A percentile compares a stretch with the other conserved stretches of the same genome.
phyloP scores from a whole-genome alignment of 2,329 filamentous ascomycete genomes.

The Bipolaris zeicola region DNA sequence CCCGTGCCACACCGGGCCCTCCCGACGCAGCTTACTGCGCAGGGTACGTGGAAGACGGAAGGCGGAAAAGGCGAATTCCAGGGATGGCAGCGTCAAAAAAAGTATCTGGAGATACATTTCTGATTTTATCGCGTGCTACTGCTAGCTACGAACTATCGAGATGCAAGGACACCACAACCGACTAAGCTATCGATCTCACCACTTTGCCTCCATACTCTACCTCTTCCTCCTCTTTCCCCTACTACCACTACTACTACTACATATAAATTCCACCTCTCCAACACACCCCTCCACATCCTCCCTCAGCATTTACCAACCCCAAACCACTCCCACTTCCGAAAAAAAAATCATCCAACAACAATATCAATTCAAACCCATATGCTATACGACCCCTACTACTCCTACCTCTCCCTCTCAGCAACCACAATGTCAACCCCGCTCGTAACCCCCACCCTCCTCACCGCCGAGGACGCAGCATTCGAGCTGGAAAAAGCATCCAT shows the following conservation, averaged over 20 bases:
- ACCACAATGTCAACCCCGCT: not conserved
- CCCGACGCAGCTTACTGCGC: no score
- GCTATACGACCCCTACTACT: not conserved
- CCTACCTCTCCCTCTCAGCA: no score
- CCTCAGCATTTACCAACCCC: not conserved
- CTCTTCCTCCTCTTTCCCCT: no score
- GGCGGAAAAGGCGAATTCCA: not conserved
- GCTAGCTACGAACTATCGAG: not conserved
- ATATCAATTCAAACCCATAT: not conserved
- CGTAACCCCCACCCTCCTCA: not conserved
- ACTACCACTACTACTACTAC: no score
- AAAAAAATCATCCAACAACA: no score
- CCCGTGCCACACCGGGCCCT: no score
- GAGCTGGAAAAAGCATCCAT: conserved; percentile 32
- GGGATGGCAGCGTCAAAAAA: not conserved
- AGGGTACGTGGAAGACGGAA: no score
- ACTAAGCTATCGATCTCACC: not conserved
- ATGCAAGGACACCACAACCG: not conserved
- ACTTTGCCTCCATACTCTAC: not conserved
- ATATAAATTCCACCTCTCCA: not conserved
- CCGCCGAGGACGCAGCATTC: conserved; percentile 25
- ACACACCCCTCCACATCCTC: not conserved
- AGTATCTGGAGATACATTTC: not conserved
- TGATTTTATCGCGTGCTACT: not conserved
- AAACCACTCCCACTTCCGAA: not conserved